Base-by-base conservation (phyloP, 768 basidiomycete genomes). In the Phanerochaete carnosa region DNA sequence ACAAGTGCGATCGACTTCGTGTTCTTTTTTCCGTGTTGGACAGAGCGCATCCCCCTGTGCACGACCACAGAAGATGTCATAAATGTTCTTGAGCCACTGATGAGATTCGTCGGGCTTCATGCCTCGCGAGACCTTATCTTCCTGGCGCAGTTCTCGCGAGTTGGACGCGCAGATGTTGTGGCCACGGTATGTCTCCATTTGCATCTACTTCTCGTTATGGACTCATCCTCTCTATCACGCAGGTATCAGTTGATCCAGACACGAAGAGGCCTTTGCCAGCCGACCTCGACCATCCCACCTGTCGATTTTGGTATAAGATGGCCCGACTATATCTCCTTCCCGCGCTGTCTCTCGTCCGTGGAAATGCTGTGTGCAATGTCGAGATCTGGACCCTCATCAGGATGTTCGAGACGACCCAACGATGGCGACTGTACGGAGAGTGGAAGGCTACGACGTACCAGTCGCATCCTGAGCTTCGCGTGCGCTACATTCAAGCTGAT, bases 401-500 rank as follows among this genome's bases (percentile, higher is more conserved):
- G 43, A 83, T 86, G 63, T 92, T 89, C 70, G 88, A 91, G 58
- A 87, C 87, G 56, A 84, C 87, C 6, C 77, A 83, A 25, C 92
- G 97, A 9, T 99, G 94, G 89, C 83, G 81, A 50, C 78, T 99
- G 32, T 99, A 99, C 68, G 97, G 95, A 45, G 95, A 98, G 76
- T 98, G 97, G 97, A 90, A 89, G 72, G 78, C 84, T 37, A 76
- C 76, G 49, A 80, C 77, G 23, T 93, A 94, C 73, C 81, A 81
- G 62, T 85, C 84, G 16, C 86, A 94, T 74, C 85, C 92, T 22
- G 90, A 92, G 70, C 81, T 96, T 46, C 83, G 83, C 30, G 84
- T 94, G 54, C 91, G 90, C 43, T 79, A 85, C 60, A 88, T 90
- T 5, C 90, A 95, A 68, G 90, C 91, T 43, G 90, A 95, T 57